A percentile compares a stretch with the other conserved stretches of the same genome.
Evolutionary conservation across 169 alveolate species (phyloP).

Genomic region (Plasmodium cynomolgi): DNA sequence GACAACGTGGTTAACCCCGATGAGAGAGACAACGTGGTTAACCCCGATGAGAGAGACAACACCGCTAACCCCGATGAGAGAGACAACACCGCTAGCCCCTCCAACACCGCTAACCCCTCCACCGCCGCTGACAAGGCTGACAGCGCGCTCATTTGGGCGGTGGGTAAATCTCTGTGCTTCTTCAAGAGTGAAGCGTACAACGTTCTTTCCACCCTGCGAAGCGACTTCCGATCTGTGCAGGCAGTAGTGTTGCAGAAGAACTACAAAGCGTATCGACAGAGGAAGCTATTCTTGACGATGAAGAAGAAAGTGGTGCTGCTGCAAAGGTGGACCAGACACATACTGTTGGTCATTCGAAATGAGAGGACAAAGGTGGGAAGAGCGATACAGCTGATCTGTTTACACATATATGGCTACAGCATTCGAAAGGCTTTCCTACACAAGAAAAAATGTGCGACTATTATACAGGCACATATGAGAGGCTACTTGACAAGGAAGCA

Average conservation of each 20-base stretch:
- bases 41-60: too few species aligned
- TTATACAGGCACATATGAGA: conserved; percentile 46
- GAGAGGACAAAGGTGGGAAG: not conserved
- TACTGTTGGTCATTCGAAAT: conserved; percentile 51
- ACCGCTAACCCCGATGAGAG: too few species aligned
- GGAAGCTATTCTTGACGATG: conserved; percentile 55
- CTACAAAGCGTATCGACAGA: conserved; percentile 72
- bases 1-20: too few species aligned
- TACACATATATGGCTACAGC: conserved; percentile 5
- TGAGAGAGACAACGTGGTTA: too few species aligned
- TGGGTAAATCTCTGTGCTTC: conserved; percentile 45
- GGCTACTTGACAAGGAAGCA: not conserved
- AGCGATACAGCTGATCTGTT: conserved; percentile 30
- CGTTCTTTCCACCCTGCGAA: conserved; percentile 77
- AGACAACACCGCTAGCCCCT: too few species aligned
- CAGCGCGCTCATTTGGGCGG: conserved; percentile 35
- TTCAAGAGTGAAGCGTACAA: conserved; percentile 80
- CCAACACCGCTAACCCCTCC: too few species aligned
- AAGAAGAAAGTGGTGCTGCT: conserved; percentile 66
- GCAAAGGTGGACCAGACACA: conserved; percentile 80
- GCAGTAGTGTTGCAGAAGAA: conserved; percentile 77
- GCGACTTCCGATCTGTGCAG: conserved; percentile 76
- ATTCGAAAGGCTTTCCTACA: conserved; percentile 12
- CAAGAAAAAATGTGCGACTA: conserved; percentile 18
- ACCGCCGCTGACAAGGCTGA: not conserved